Evolutionary conservation across 805 yeast genomes (phyloP).

Genomic region (Candida boleticola): DNA sequence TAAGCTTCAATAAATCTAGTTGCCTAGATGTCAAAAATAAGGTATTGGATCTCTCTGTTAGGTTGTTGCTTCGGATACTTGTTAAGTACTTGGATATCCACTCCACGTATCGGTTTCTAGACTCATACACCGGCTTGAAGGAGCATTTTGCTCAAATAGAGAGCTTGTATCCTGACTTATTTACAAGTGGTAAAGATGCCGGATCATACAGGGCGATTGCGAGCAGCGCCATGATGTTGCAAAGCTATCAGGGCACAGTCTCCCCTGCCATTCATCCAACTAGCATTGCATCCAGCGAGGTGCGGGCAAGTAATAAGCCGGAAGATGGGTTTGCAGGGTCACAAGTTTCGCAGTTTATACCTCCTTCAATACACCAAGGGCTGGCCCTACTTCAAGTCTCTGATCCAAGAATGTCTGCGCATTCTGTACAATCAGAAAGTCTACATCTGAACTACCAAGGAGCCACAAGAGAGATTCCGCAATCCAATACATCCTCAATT

Average conservation of each 20-base stretch:
- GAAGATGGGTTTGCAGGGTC: too few species aligned
- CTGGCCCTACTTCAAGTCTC: background rate
- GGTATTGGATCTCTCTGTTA: background rate
- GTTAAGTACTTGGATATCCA: background rate
- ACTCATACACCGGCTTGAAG: background rate
- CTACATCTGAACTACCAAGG: too few species aligned
- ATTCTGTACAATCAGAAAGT: background rate
- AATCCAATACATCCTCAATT: too few species aligned
- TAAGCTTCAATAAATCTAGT: background rate
- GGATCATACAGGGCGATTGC: too few species aligned
- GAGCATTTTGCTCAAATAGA: slow-evolving; percentile 1
- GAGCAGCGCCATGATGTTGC: too few species aligned
- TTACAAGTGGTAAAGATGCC: background rate
- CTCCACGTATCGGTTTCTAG: background rate
- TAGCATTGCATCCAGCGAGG: too few species aligned
- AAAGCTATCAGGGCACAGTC: too few species aligned
- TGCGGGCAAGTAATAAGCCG: too few species aligned
- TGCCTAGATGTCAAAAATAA: background rate
- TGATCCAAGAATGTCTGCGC: background rate
- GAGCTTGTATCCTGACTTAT: background rate
- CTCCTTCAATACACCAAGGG: background rate
- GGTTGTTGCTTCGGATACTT: background rate
- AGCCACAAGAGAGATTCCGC: background rate
- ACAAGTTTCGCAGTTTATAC: background rate
- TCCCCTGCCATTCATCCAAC: too few species aligned